Evolutionary conservation across 2,329 filamentous ascomycete species (phyloP).

Genomic region (Diaporthe ilicicola): DNA sequence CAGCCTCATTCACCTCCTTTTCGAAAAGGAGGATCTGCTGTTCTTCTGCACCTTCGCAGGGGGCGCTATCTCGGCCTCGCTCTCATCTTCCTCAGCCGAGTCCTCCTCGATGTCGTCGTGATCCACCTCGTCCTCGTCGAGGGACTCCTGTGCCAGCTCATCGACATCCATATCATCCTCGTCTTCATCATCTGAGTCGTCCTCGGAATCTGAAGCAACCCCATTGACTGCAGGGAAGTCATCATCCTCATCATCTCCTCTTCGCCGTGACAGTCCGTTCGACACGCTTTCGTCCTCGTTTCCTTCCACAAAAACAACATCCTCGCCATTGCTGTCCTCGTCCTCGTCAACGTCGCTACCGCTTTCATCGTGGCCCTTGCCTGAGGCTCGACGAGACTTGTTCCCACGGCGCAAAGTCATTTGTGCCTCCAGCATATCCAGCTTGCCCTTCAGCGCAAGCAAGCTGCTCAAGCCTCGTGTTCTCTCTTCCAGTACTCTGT

Average conservation of each 20-base stretch:
- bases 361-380: constrained; percentile 62
- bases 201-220: constrained; percentile 66
- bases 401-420: constrained; percentile 74
- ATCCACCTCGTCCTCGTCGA: constrained; percentile 46
- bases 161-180: constrained; percentile 44
- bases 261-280: constrained; percentile 49
- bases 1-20: not conserved
- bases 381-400: constrained; percentile 57
- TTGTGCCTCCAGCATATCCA: constrained; percentile 93
- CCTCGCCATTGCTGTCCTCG: constrained; percentile 76
- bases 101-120: constrained; percentile 46
- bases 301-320: constrained; percentile 87
- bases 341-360: constrained; percentile 60
- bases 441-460: constrained; percentile 89
- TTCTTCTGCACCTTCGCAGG: constrained; percentile 48
- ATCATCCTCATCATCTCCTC: constrained; percentile 63
- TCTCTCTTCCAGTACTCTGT: constrained; percentile 87
- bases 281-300: constrained; percentile 65
- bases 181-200: constrained; percentile 62
- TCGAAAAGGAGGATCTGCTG: constrained; percentile 39
- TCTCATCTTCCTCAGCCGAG: constrained; percentile 44
- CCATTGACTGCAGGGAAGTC: constrained; percentile 65
- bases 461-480: constrained; percentile 83
- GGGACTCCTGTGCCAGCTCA: constrained; percentile 35
- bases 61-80: constrained; percentile 42